Conservation (phyloP, 768 basidiomycete genomes). For the Neoboletus subvelutipes region DNA sequence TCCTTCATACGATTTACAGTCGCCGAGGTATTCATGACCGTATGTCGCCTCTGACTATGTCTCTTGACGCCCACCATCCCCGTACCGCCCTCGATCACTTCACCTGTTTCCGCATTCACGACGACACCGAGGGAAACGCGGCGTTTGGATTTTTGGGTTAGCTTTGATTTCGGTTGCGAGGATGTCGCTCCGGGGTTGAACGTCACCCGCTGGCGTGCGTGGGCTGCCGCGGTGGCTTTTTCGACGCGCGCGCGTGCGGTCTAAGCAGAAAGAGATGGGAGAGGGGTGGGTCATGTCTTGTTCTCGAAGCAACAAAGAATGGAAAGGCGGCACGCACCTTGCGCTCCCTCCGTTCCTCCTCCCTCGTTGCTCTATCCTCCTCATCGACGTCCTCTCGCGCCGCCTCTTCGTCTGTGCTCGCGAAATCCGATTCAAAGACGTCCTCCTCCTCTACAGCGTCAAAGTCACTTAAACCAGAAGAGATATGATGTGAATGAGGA, state of each 20-base stretch:
- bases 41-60: constrained; percentile 66
- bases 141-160: constrained; percentile 35
- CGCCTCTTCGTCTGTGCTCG: constrained; percentile 73
- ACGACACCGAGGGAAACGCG: constrained; percentile 55
- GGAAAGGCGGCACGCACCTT: constrained; percentile 11
- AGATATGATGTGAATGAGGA: not conserved
- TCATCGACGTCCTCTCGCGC: constrained; percentile 52
- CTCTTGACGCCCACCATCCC: constrained; percentile 32
- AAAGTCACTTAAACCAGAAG: not conserved
- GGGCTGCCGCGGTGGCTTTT: constrained; percentile 63
- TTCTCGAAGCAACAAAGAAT: not conserved
- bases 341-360: constrained; percentile 56
- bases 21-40: constrained; percentile 68
- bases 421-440: constrained; percentile 80
- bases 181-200: constrained; percentile 56
- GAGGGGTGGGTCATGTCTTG: no score
- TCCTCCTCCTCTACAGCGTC: constrained; percentile 71
- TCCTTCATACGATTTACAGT: constrained; percentile 64
- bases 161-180: constrained; percentile 28
- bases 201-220: constrained; percentile 62
- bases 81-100: constrained; percentile 42
- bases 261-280: constrained; percentile 33
- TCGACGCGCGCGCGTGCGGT: constrained; percentile 56
- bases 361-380: constrained; percentile 55
- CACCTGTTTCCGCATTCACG: constrained; percentile 61